Conservation (phyloP, 495 filamentous ascomycete species). For the Trichoderma gamsii region DNA sequence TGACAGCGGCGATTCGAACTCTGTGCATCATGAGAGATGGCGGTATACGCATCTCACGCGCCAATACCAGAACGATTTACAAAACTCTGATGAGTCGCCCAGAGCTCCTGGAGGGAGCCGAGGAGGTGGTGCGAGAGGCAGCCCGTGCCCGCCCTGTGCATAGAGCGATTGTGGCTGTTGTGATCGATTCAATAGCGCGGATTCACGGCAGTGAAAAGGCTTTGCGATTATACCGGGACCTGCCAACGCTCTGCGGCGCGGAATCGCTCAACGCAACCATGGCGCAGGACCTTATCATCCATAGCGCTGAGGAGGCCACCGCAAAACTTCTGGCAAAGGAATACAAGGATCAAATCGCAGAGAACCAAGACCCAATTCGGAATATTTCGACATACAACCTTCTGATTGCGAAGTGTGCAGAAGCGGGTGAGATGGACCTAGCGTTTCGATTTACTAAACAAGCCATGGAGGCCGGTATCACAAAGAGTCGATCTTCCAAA, state of each 20-base stretch:
- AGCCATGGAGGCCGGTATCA: constrained; percentile 15
- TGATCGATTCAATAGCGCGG: constrained; percentile 50
- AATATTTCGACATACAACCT: constrained; percentile 46
- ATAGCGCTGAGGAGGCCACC: constrained; percentile 68
- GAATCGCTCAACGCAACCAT: constrained; percentile 51
- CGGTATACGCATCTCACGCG: constrained; percentile 44
- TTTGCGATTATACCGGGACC: constrained; percentile 61
- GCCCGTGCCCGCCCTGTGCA: constrained; percentile 43
- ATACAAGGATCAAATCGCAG: constrained; percentile 32
- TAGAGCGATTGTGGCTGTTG: constrained; percentile 52
- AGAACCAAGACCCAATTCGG: not conserved
- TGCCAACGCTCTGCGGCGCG: constrained; percentile 54
- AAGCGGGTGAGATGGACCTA: constrained; percentile 46
- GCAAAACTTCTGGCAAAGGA: constrained; percentile 53
- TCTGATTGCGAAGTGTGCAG: constrained; percentile 59
- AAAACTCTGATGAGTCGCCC: constrained; percentile 28
- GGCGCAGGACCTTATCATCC: constrained; percentile 62
- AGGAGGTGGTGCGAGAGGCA: constrained; percentile 50
- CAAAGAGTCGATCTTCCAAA: constrained; percentile 15
- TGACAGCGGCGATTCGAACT: constrained; percentile 51
- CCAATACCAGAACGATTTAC: constrained; percentile 55
- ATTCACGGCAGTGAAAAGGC: constrained; percentile 46
- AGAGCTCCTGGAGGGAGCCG: constrained; percentile 35
- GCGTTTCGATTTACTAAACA: constrained; percentile 45
- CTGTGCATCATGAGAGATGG: constrained; percentile 63